Conservation (phyloP, 2,329 filamentous ascomycete genomes). For the Epichloe gansuensis region DNA sequence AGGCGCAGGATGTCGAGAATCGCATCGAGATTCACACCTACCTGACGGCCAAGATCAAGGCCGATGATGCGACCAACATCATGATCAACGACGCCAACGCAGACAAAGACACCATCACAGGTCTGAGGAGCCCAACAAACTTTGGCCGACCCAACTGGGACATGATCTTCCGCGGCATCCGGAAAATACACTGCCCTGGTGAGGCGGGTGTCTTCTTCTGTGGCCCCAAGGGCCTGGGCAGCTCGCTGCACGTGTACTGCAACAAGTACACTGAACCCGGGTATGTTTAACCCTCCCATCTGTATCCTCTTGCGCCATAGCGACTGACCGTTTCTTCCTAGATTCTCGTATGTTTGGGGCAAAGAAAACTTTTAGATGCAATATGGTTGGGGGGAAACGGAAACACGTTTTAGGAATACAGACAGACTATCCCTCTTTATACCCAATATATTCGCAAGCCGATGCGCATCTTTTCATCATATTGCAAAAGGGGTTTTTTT, state of each 20-base stretch:
- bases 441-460: conserved; percentile 1
- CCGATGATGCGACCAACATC: conserved; percentile 77
- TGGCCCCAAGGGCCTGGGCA: conserved; percentile 68
- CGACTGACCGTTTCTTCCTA: conserved; percentile 13
- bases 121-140: conserved; percentile 69
- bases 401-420: not conserved
- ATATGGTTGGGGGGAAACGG: no score
- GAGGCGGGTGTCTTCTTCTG: conserved; percentile 78
- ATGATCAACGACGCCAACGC: conserved; percentile 85
- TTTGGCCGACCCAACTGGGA: conserved; percentile 84
- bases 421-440: not conserved
- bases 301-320: not conserved
- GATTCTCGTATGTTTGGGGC: conserved; percentile 55
- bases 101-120: conserved; percentile 74
- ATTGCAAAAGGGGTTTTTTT: no score
- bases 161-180: conserved; percentile 73
- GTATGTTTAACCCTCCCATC: conserved; percentile 30
- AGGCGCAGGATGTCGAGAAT: conserved; percentile 72
- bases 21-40: conserved; percentile 85
- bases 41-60: conserved; percentile 75
- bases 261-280: conserved; percentile 79
- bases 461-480: not conserved
- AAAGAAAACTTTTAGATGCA: conserved; percentile 51
- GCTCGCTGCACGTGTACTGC: conserved; percentile 66
- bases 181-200: conserved; percentile 61